Evolutionary conservation across 2,329 filamentous ascomycete genomes (phyloP), one percentile per base, ranked within the genome.

Genomic region (Colletotrichum gigasporum): DNA sequence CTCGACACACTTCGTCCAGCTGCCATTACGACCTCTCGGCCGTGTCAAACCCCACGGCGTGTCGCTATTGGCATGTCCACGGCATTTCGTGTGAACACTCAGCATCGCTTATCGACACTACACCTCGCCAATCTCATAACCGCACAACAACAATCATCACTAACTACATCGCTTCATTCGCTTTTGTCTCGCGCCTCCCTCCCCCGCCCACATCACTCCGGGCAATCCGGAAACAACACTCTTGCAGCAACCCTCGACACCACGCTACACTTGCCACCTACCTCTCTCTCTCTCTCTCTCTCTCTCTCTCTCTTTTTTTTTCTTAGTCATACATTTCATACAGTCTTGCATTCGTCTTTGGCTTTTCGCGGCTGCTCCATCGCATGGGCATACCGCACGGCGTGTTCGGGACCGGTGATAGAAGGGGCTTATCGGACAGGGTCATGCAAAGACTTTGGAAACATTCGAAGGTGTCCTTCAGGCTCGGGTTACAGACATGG

Each of bases 121-220:
- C 62, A 14, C 28, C 30, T 65, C 62, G 62, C 41, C 56, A 65
- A 62, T 65, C 62, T 65, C 48, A 30, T 44, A 44, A 32, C 12
- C 26, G 28, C 11, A 22, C 37, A 18, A 48, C 5, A 35, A 18
- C 10, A 18, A 48, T 32, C 32, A 42, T 39, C 47, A n/a, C 44
- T 41, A 35, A 14, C 39, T 48, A 18, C 37, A 20, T 26, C 37
- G 12, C 28, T 18, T 24, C 35, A 14, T 52, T 34, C 34, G 16
- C 47, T 28, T 14, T 20, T n/a, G n/a, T n/a, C n/a, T n/a, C n/a
- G n/a, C n/a, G n/a, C n/a, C 28, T 16, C 30, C 20, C 22, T 39
- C 26, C 28, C 12, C 16, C 30, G 11, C 28, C 16, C 24, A 20
- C 50, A 30, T 24, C 50, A 34, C 7, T 22, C 14, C 4, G 14